Evolutionary conservation across 2,329 filamentous ascomycete species (phyloP), one percentile per base, ranked within the genome.

Genomic region (Corynespora cassiicola): DNA sequence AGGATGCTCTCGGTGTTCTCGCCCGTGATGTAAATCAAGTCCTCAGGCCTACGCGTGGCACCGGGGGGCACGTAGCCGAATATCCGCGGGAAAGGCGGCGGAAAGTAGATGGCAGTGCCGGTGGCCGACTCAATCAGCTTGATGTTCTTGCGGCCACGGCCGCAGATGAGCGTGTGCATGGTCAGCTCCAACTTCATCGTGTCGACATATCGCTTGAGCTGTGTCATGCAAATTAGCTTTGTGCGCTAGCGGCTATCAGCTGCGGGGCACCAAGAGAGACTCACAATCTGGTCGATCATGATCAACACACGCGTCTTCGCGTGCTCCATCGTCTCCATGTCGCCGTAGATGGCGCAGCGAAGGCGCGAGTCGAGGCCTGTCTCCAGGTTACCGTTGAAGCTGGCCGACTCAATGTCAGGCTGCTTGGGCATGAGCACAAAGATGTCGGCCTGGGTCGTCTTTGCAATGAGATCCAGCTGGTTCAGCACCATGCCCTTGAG

Each of bases 51-150:
- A 42, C 88, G 84, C 39, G 83, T 83, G 14, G 90, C 90, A 51
- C 88, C 89, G 6, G 84, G 83, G 1, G 92, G 91, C 36, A 85
- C 88, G 68, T 96, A 99, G 43, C 89, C 87, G 63, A 94, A 96
- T 50, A 96, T 85, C 42, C 87, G 85, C 10, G 92, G 91, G 65
- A 97, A 97, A 1, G 92, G 87, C 6, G 91, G 90, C 18, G 94
- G 94, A 64, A 99, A 97, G 73, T 99, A 99, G 58, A 99, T 97
- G 50, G 94, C 92, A 7, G 94, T 97, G 58, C 91, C 90, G 10
- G 94, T 97, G 18, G 87, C 84, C 10, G 94, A 95, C 71, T 99
- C 94, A 61, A 99, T 96, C 58, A 94, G 76, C 75, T 97, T 97
- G 75, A 99, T 96, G 68, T 96, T 96, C 76, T 96, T 95, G 55